Percentiles rank a stretch among this genome's conserved stretches.
These are phyloP conservation scores for Chrysoporthe austroafricana DNA, from an alignment of 2,329 filamentous ascomycete species.

Conservation along the genomic window DNA sequence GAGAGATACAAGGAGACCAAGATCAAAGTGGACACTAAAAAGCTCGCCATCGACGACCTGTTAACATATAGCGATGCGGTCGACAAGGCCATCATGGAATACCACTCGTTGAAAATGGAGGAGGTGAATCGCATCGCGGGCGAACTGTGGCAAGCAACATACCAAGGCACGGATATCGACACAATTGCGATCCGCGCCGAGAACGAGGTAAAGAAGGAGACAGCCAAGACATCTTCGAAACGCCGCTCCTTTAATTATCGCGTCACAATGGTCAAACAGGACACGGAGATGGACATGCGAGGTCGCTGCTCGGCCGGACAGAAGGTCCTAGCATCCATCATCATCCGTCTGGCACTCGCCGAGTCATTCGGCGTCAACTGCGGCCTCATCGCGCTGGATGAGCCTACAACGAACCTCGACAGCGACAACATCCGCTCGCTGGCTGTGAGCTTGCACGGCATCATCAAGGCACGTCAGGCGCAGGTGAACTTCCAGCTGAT, in stretches of 20 bases:
- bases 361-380: conserved; percentile 97
- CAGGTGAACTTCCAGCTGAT: conserved; percentile 98
- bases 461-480: conserved; percentile 80
- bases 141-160: conserved; percentile 96
- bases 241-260: conserved; percentile 95
- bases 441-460: conserved; percentile 80
- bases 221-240: conserved; percentile 45
- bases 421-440: conserved; percentile 91
- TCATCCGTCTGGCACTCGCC: conserved; percentile 92
- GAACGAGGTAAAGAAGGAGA: conserved; percentile 63
- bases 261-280: conserved; percentile 96
- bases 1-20: conserved; percentile 82
- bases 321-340: conserved; percentile 94
- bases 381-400: conserved; percentile 93
- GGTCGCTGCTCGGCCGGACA: conserved; percentile 96
- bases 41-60: conserved; percentile 89
- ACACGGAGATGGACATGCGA: conserved; percentile 99
- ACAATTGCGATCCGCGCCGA: conserved; percentile 95
- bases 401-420: conserved; percentile 96
- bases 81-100: conserved; percentile 97
- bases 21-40: conserved; percentile 88
- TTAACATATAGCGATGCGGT: conserved; percentile 80
- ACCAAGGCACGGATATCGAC: conserved; percentile 96
- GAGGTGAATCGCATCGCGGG: conserved; percentile 95
- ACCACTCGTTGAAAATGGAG: conserved; percentile 95